A percentile compares a stretch with the other conserved stretches of the same genome.
Evolutionary conservation across 331 rosid genomes (phyloP).

Genomic region (Rhamnella rubrinervis): DNA sequence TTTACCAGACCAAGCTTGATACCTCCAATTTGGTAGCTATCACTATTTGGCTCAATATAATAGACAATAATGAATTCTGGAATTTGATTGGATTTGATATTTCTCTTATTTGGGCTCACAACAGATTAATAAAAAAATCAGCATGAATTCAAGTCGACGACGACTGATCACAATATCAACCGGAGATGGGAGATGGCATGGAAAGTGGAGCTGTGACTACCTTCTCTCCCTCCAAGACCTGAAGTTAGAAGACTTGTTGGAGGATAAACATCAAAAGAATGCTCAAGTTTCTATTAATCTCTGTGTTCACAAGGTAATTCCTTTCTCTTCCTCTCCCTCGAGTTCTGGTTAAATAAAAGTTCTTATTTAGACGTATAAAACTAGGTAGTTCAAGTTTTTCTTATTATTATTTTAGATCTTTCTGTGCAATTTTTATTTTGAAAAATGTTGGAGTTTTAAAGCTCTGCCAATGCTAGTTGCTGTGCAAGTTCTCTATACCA

Average conservation of each 20-base stretch:
- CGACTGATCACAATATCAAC: constrained; percentile 75
- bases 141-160: constrained; percentile 37
- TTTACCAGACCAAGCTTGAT: neutral
- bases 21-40: neutral
- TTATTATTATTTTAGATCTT: too few species aligned
- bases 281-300: constrained; percentile 71
- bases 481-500: too few species aligned
- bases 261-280: constrained; percentile 40
- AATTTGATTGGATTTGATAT: neutral
- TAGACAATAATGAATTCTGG: neutral
- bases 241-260: constrained; percentile 65
- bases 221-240: constrained; percentile 58
- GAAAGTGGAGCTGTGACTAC: constrained; percentile 67
- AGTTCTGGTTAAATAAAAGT: too few species aligned
- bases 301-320: constrained; percentile 61
- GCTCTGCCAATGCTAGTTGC: too few species aligned
- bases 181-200: constrained; percentile 62
- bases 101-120: neutral
- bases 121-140: constrained; percentile 48
- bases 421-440: too few species aligned
- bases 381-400: too few species aligned
- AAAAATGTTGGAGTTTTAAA: too few species aligned
- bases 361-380: too few species aligned
- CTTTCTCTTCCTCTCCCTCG: constrained; percentile 1
- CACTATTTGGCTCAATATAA: neutral